Evolutionary conservation across 139 green algal genomes (phyloP), one percentile per base, ranked within the genome.

Genomic region (Coccomyxa sp.): DNA sequence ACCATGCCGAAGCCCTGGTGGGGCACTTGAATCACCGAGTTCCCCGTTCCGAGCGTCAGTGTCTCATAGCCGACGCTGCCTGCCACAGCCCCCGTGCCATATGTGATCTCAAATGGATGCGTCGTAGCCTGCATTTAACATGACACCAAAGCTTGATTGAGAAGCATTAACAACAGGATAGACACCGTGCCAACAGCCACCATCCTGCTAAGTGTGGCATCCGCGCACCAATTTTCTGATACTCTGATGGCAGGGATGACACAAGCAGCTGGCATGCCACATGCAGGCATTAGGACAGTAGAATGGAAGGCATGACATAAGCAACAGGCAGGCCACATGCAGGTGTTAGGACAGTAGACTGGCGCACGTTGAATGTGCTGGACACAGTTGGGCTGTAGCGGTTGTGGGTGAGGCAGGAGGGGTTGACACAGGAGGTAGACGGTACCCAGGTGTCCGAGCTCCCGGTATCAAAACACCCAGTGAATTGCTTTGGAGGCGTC

Each of bases 381-480:
- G 80, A 83, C 0, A 7, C 30, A 13, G 27, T 30, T 17, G 67
- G 9, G 13, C n/a, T 38, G 67, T 71, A 83, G 12, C 60, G 31
- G 13, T 30, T 68, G 67, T 83, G 80, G 17, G 67, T 71, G 16
- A 71, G 12, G 80, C 80, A 83, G 30, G 38, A n/a, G 10, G 67
- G 18, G 67, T 76, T 79, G 30, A 30, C 58, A 67, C 80, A 83
- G 17, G 67, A 31, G 15, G 30, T 27, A 18, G 80, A 77, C 1
- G 80, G 80, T 10, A 83, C 66, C 80, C 80, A 83, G 10, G 67
- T 76, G 60, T 83, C 80, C 15, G 67, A 38, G 32, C 66, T 79
- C 21, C 80, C 80, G 13, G 80, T 83, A 15, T 83, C 80, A 32
- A 83, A 83, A 67, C 80, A 83, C 16, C 80, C 80, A 7, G 60